These are phyloP conservation scores for Metarhizium album DNA, from an alignment of 2,329 filamentous ascomycete genomes.

Conservation along the genomic window DNA sequence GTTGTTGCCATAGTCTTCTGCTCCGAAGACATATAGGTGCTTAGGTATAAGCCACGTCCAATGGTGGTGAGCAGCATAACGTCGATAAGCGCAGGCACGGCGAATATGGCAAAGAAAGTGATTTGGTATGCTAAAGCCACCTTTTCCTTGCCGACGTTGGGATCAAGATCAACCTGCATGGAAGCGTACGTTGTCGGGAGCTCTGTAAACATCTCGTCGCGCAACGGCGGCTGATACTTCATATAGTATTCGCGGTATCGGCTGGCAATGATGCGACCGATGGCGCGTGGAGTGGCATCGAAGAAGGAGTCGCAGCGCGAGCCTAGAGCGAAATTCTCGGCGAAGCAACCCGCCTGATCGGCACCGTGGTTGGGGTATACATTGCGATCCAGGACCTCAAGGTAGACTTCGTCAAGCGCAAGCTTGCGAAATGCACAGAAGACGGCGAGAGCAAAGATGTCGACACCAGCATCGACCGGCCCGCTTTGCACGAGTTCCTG, in stretches of 20 bases:
- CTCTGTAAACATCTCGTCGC: neutral
- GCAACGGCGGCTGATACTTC: neutral
- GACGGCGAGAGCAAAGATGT: neutral
- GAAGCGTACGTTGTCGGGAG: neutral
- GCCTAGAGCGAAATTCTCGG: neutral
- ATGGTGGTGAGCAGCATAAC: neutral
- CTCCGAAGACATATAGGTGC: neutral
- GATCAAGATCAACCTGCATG: neutral
- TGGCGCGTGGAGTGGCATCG: neutral
- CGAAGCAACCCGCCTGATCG: neutral
- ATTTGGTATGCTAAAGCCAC: neutral
- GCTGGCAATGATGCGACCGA: neutral
- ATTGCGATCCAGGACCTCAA: neutral
- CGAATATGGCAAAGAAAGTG: neutral
- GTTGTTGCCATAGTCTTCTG: neutral
- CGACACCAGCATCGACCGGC: neutral
- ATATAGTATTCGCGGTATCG: neutral
- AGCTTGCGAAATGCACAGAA: neutral
- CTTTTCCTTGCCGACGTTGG: neutral
- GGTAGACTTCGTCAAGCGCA: neutral
- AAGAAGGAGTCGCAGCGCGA: slow-evolving; percentile 1
- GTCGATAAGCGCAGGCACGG: neutral
- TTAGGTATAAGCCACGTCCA: neutral
- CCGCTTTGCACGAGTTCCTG: neutral
- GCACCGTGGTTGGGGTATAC: neutral